Conservation (phyloP, 2,329 filamentous ascomycete genomes). For the Epichloe glyceriae region DNA sequence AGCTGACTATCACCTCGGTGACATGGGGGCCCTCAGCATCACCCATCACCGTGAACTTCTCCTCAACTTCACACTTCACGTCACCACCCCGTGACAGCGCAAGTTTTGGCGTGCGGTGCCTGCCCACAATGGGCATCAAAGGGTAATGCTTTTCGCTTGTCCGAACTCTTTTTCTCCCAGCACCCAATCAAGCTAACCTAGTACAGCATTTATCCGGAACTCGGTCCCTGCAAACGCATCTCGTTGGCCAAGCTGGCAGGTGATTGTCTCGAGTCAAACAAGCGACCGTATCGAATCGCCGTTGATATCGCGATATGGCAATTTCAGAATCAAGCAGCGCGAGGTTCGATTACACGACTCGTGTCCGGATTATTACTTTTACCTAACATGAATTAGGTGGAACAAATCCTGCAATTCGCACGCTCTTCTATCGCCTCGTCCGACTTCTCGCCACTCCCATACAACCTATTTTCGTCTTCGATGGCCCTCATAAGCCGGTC, state of each 20-base stretch:
- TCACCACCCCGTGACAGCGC: neutral
- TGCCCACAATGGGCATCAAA: constrained; percentile 47
- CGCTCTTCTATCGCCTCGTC: constrained; percentile 81
- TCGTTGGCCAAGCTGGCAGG: constrained; percentile 74
- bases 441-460: constrained; percentile 66
- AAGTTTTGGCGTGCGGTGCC: neutral
- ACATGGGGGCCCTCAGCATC: constrained; percentile 13
- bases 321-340: constrained; percentile 78
- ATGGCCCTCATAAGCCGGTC: constrained; percentile 70
- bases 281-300: constrained; percentile 68
- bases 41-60: neutral
- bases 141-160: constrained; percentile 27
- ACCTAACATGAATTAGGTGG: constrained; percentile 41
- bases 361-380: no score
- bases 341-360: constrained; percentile 32
- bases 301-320: constrained; percentile 97
- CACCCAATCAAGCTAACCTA: constrained; percentile 2
- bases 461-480: constrained; percentile 81
- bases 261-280: constrained; percentile 57
- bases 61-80: neutral
- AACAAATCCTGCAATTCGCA: constrained; percentile 78
- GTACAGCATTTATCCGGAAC: constrained; percentile 73
- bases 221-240: constrained; percentile 67
- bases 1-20: constrained; percentile 14
- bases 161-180: no score